These are phyloP conservation scores for Mediolabrus comicus DNA, from an alignment of 108 stramenopile species.

Conservation along the genomic window DNA sequence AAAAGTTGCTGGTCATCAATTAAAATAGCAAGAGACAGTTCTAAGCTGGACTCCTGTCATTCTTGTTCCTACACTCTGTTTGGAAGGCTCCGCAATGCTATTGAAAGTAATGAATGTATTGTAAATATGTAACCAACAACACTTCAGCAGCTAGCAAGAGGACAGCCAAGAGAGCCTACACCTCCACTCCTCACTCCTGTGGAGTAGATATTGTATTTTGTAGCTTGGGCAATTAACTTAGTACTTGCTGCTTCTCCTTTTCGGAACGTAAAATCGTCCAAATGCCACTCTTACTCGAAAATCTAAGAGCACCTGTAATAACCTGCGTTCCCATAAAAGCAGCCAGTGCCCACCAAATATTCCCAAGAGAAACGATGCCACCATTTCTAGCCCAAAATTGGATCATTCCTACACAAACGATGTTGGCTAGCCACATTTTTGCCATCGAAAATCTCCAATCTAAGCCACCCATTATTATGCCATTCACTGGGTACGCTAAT, in stretches of 20 bases:
- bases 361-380: slow-evolving; percentile 43
- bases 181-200: too few species aligned
- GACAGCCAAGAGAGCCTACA: too few species aligned
- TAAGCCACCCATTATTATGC: slow-evolving; percentile 91
- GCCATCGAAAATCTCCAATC: slow-evolving; percentile 90
- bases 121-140: too few species aligned
- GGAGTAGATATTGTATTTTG: too few species aligned
- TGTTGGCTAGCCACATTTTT: slow-evolving; percentile 88
- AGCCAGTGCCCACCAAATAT: slow-evolving; percentile 89
- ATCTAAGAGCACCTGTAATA: slow-evolving; percentile 63
- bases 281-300: slow-evolving; percentile 70
- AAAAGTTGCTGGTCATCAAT: too few species aligned
- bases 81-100: too few species aligned
- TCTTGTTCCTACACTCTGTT: too few species aligned
- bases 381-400: slow-evolving; percentile 40
- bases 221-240: too few species aligned
- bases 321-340: slow-evolving; percentile 88
- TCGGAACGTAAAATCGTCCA: slow-evolving; percentile 56
- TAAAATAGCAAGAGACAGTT: too few species aligned
- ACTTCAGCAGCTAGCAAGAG: too few species aligned
- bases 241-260: neutral
- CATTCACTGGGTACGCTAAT: slow-evolving; percentile 93
- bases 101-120: too few species aligned
- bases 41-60: too few species aligned
- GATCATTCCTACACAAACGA: slow-evolving; percentile 77